phyloP scores from a whole-genome alignment of 2,329 filamentous ascomycete genomes.

The Stemphylium lycopersici region DNA sequence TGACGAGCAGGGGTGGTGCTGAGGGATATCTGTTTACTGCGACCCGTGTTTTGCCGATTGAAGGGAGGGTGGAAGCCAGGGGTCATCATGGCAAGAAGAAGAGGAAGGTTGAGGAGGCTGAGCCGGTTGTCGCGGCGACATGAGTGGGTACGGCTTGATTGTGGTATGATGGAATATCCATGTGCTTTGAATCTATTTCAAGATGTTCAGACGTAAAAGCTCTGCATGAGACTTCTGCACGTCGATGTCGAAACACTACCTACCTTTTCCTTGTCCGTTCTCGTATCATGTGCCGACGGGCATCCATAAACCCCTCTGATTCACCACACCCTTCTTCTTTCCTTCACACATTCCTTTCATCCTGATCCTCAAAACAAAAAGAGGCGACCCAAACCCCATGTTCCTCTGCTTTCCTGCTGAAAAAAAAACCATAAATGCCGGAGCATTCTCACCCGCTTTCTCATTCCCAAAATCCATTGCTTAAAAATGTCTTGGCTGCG shows the following conservation, averaged over 20 bases:
- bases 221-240: not conserved
- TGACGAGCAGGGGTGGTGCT: slow-evolving; percentile 85
- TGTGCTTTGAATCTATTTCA: not conserved
- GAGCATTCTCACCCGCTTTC: too few relatives aligned
- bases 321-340: not conserved
- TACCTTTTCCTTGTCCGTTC: too few relatives aligned
- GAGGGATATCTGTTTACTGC: slow-evolving; percentile 92
- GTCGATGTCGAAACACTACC: not conserved
- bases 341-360: not conserved
- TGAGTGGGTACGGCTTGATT: not conserved
- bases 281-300: not conserved
- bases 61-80: slow-evolving; percentile 80
- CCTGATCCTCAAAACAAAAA: too few relatives aligned
- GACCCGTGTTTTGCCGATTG: slow-evolving; percentile 77
- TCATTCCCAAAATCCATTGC: too few relatives aligned
- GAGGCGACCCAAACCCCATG: too few relatives aligned
- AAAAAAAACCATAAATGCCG: too few relatives aligned
- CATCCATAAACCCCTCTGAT: not conserved
- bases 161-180: too few relatives aligned
- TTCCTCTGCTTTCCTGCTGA: too few relatives aligned
- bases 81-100: slow-evolving; percentile 72
- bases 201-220: not conserved
- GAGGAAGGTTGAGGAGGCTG: slow-evolving; percentile 58
- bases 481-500: too few relatives aligned
- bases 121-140: not conserved